phyloP scores from a whole-genome alignment of 371 early-diverging fungal species.

The Circinella umbellata region DNA sequence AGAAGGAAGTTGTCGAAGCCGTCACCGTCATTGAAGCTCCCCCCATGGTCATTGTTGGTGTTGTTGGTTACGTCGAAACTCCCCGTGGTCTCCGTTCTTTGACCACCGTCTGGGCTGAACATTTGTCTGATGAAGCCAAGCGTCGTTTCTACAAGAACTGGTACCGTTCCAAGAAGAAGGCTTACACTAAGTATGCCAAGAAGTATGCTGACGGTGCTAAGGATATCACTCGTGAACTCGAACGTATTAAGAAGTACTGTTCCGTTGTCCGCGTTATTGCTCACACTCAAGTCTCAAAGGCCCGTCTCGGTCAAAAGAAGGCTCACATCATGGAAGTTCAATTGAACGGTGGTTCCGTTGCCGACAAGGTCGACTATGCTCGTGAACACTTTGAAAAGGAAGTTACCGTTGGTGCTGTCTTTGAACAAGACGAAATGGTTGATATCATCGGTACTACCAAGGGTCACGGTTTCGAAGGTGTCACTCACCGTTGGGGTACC shows the following conservation, averaged over 20 bases:
- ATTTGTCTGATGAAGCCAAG: slow-evolving; percentile 97
- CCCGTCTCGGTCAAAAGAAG: slow-evolving; percentile 97
- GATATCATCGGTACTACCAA: slow-evolving; percentile 99
- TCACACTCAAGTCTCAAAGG: slow-evolving; percentile 98
- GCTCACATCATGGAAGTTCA: slow-evolving; percentile 99
- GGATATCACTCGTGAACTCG: slow-evolving; percentile 90
- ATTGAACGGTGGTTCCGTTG: slow-evolving; percentile 98
- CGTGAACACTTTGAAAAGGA: slow-evolving; percentile 98
- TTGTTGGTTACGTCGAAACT: slow-evolving; percentile 99
- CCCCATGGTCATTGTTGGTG: slow-evolving; percentile 98
- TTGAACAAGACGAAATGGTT: slow-evolving; percentile 98
- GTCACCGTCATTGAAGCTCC: slow-evolving; percentile 99
- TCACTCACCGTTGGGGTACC: slow-evolving; percentile 99
- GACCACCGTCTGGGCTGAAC: slow-evolving; percentile 99
- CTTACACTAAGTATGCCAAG: slow-evolving; percentile 98
- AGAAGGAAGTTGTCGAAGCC: slow-evolving; percentile 99
- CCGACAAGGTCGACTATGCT: slow-evolving; percentile 99
- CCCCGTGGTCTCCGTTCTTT: slow-evolving; percentile 97
- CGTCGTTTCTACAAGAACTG: slow-evolving; percentile 99
- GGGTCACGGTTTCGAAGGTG: slow-evolving; percentile 99
- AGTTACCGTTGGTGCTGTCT: slow-evolving; percentile 88
- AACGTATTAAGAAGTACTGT: slow-evolving; percentile 99
- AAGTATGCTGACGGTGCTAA: slow-evolving; percentile 94
- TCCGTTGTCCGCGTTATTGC: slow-evolving; percentile 98
- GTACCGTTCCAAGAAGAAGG: slow-evolving; percentile 99